phyloP scores from a whole-genome alignment of 2,329 filamentous ascomycete genomes.

The Penicillium nordicum region DNA sequence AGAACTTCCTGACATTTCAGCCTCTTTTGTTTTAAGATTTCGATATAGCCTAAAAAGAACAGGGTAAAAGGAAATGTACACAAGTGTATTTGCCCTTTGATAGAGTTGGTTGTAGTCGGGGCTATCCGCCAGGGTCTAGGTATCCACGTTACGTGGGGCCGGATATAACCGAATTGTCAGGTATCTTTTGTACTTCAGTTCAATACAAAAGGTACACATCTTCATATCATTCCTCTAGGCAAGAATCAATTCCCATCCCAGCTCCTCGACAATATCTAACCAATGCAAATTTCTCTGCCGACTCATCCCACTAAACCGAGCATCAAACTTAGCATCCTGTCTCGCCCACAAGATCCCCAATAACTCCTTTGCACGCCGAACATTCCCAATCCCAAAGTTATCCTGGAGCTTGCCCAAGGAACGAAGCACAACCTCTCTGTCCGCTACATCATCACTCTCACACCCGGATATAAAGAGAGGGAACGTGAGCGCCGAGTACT shows the following conservation, averaged over 20 bases:
- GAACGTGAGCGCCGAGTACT: slow-evolving; percentile 39
- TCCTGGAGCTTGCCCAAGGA: slow-evolving; percentile 29
- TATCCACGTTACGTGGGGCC: neutral
- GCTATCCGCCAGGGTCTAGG: neutral
- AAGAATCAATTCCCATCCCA: slow-evolving; percentile 35
- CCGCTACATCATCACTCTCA: slow-evolving; percentile 23
- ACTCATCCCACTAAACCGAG: neutral
- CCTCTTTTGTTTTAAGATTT: no score
- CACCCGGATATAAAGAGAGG: slow-evolving; percentile 38
- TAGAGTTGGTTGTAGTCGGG: neutral
- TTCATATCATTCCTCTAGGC: slow-evolving; percentile 15
- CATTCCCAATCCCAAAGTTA: slow-evolving; percentile 39
- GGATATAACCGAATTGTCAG: neutral
- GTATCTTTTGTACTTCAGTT: neutral
- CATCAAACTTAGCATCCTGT: slow-evolving; percentile 11
- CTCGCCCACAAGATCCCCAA: slow-evolving; percentile 29
- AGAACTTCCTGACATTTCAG: no score
- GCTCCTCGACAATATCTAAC: slow-evolving; percentile 31
- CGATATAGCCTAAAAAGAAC: no score
- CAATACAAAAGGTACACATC: neutral
- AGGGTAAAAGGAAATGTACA: neutral
- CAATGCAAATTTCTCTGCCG: slow-evolving; percentile 23
- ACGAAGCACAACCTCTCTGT: slow-evolving; percentile 26
- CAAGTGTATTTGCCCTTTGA: neutral
- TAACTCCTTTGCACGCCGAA: slow-evolving; percentile 32